These are phyloP conservation scores for Daldinia concentrica DNA, from an alignment of 495 filamentous ascomycete genomes.

Conservation along the genomic window DNA sequence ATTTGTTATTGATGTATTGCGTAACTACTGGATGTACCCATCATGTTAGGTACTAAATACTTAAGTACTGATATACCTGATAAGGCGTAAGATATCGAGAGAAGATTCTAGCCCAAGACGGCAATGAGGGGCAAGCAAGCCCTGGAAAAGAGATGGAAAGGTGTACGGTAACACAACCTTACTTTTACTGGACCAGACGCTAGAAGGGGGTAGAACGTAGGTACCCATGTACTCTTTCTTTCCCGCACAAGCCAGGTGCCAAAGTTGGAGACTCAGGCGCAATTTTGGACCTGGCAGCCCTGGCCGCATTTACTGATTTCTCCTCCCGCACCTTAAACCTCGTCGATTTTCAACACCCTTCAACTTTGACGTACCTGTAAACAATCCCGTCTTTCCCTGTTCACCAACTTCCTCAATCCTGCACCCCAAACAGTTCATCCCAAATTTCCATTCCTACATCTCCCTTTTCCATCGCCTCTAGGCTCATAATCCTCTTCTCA, in stretches of 20 bases:
- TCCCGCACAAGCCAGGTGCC: constrained; percentile 41
- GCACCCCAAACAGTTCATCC: constrained; percentile 35
- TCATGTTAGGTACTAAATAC: neutral
- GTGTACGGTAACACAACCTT: constrained; percentile 6
- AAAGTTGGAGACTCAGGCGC: constrained; percentile 40
- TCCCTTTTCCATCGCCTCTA: constrained; percentile 43
- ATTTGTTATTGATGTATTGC: neutral
- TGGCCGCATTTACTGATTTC: constrained; percentile 45
- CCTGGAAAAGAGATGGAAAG: constrained; percentile 26
- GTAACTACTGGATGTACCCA: no score
- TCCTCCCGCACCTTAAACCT: constrained; percentile 51
- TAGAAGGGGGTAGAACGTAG: constrained; percentile 13
- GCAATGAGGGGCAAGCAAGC: constrained; percentile 41
- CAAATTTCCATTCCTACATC: constrained; percentile 38
- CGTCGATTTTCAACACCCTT: constrained; percentile 48
- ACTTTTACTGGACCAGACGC: constrained; percentile 10
- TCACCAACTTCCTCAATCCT: constrained; percentile 35
- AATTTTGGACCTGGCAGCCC: constrained; percentile 42
- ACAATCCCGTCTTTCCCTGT: constrained; percentile 44
- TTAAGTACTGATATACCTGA: constrained; percentile 6
- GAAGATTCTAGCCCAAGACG: constrained; percentile 47
- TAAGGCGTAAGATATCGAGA: constrained; percentile 30
- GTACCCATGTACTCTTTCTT: constrained; percentile 21
- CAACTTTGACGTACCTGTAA: constrained; percentile 45
- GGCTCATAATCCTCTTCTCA: constrained; percentile 22